phyloP scores from a whole-genome alignment of 106 monocot genomes.

The Apostasia ramifera region DNA sequence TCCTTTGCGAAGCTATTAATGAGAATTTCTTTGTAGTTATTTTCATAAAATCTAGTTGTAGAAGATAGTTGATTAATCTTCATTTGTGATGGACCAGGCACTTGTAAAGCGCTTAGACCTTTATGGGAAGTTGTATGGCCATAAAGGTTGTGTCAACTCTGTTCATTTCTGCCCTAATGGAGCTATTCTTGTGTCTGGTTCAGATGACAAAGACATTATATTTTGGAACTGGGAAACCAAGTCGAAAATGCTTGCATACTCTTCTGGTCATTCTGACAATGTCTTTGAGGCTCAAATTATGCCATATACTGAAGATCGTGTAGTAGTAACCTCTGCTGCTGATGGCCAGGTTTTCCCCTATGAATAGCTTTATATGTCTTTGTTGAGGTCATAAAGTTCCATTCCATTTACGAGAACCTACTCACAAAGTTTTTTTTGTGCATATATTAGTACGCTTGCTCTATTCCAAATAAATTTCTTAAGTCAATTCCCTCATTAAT shows the following conservation, averaged over 20 bases:
- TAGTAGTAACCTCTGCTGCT: slow-evolving; percentile 68
- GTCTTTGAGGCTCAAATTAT: slow-evolving; percentile 78
- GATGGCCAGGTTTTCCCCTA: slow-evolving; percentile 72
- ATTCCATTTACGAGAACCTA: too few relatives aligned
- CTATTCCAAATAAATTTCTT: too few relatives aligned
- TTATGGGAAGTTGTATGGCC: slow-evolving; percentile 57
- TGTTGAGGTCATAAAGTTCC: too few relatives aligned
- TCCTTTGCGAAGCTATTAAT: too few relatives aligned
- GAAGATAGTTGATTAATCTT: neutral
- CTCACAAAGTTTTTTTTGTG: too few relatives aligned
- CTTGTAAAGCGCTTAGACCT: slow-evolving; percentile 45
- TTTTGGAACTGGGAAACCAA: slow-evolving; percentile 76
- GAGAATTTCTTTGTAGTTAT: too few relatives aligned
- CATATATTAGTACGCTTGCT: too few relatives aligned
- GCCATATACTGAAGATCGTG: slow-evolving; percentile 77
- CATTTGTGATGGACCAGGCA: slow-evolving; percentile 23
- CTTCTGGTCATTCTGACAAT: slow-evolving; percentile 77
- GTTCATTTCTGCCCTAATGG: slow-evolving; percentile 66
- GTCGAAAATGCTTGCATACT: slow-evolving; percentile 40
- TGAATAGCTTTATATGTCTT: neutral
- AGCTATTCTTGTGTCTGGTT: slow-evolving; percentile 70
- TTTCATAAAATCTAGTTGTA: neutral
- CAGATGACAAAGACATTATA: slow-evolving; percentile 73
- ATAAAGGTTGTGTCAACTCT: slow-evolving; percentile 79
- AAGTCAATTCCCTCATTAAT: too few relatives aligned